Evolutionary conservation across 2,329 filamentous ascomycete species (phyloP), one percentile per base, ranked within the genome.

Genomic region (Coniochaeta sp.): DNA sequence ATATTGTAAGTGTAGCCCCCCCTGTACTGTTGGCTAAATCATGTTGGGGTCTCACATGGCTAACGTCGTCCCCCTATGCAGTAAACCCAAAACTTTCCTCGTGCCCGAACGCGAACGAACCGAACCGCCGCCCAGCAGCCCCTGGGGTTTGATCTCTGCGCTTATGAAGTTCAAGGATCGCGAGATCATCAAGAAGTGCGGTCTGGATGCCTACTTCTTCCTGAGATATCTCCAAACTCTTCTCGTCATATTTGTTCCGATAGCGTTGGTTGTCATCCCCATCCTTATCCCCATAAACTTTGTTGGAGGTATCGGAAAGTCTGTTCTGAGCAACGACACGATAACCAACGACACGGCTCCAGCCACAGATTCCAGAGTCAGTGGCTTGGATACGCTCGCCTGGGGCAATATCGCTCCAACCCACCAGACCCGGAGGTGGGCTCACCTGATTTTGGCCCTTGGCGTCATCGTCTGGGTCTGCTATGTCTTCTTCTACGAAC

Each of bases 181-280:
- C 12, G 89, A 95, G 60, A 83, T 99, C 59, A 95, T 99, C 61
- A 86, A 92, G 50, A 95, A 96, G 68, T 96, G 92, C 60, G 94
- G 94, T 16, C 80, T 99, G 9, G 94, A 99, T 65, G 91, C 92
- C 62, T 99, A 96, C 71, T 96, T 97, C 74, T 99, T 99, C 67
- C 77, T 99, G 1, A 87, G 95, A 56, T 99, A 96, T 63, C 79
- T 83, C 13, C 80, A 80, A 57, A 79, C 63, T 67, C 81, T 97
- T 5, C 79, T 97, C 40, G 85, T 96, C 64, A 95, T 99, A 56
- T 97, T 99, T 65, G 72, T 95, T 33, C 91, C 94, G 1, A 83
- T 96, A 52, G 83, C 87, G 12, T 59, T 82, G 24, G 63, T 96
- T 49, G 85, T 95, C 26, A 75, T 96, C 51, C 94, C 94, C 0